Evolutionary conservation across 2,329 filamentous ascomycete genomes (phyloP).

Genomic region (Rhinocladiella similis): DNA sequence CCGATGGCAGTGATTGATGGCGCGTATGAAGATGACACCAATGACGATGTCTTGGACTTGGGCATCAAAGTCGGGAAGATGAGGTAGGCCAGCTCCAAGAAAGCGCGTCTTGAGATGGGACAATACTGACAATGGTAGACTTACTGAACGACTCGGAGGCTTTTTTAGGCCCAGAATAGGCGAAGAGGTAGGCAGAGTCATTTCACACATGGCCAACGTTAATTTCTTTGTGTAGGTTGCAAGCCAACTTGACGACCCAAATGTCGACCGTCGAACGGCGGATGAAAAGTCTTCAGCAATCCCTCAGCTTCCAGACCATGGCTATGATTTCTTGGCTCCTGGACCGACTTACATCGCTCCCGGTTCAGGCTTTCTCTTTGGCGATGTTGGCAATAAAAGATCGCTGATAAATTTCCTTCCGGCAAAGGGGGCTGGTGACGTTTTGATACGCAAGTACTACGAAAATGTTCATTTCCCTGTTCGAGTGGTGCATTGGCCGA

Average conservation of each 20-base stretch:
- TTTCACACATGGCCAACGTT: constrained; percentile 1
- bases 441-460: constrained; percentile 67
- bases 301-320: constrained; percentile 17
- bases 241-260: constrained; percentile 18
- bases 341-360: constrained; percentile 67
- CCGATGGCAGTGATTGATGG: constrained; percentile 65
- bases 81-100: constrained; percentile 38
- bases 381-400: constrained; percentile 49
- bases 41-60: constrained; percentile 69
- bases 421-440: constrained; percentile 57
- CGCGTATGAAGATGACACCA: constrained; percentile 64
- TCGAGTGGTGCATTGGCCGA: constrained; percentile 66
- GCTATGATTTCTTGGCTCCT: constrained; percentile 59
- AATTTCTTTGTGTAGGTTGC: constrained; percentile 7
- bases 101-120: neutral
- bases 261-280: constrained; percentile 13
- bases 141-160: constrained; percentile 73
- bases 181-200: constrained; percentile 59
- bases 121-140: constrained; percentile 34
- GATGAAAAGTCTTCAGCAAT: constrained; percentile 16
- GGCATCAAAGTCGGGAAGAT: constrained; percentile 71
- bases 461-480: constrained; percentile 67
- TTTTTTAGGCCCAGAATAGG: constrained; percentile 69
- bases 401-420: constrained; percentile 64
- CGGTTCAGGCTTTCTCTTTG: constrained; percentile 67